Base-by-base conservation (phyloP, 192 early-diverging fungal genomes). In the Phlyctochytrium bullatum region DNA sequence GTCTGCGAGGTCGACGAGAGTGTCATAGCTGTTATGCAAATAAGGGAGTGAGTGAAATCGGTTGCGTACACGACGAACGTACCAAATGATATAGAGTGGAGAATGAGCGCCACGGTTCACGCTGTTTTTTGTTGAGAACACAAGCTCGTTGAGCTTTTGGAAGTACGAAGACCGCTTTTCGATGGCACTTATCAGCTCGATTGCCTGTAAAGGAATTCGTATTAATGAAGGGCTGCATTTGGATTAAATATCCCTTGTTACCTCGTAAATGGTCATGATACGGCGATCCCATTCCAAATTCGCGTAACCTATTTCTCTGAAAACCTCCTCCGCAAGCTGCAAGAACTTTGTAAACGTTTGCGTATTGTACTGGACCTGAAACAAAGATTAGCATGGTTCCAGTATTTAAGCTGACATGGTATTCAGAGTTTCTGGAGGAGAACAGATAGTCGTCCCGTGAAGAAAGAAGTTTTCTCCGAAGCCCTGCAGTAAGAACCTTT, bases 381-480 rank as follows among this genome's bases (percentile, higher is more conserved):
- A n/a, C n/a, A n/a, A n/a, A n/a, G n/a, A n/a, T n/a, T n/a, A n/a
- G n/a, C n/a, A n/a, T n/a, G n/a, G n/a, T n/a, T n/a, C n/a, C n/a
- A n/a, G 34, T n/a, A 67, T 24, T 24, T 34, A 3, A 58, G 29
- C 59, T 28, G 67, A 78, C 76, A 54, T 67, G 30, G 25, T 74
- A 61, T 33, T 67, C 65, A 25, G 56, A 34, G 54, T 78, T 78
- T 52, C 61, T 32, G 28, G 51, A 35, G 4, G 57, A 59, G 36
- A 78, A 78, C 51, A 75, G 14, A 6, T 65, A 61, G 59, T 76
- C 67, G 35, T 81, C 68, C 20, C 56, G 36, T 27, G 32, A 58
- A 1, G 33, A 31, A 1, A 58, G 62, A 34, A 73, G 29, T 28
- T 57, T 66, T 40, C 47, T 23, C 60, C 61, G 64, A 36, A 36